These are phyloP conservation scores for Alloascoidea africana DNA, from an alignment of 805 yeast genomes.

Conservation along the genomic window DNA sequence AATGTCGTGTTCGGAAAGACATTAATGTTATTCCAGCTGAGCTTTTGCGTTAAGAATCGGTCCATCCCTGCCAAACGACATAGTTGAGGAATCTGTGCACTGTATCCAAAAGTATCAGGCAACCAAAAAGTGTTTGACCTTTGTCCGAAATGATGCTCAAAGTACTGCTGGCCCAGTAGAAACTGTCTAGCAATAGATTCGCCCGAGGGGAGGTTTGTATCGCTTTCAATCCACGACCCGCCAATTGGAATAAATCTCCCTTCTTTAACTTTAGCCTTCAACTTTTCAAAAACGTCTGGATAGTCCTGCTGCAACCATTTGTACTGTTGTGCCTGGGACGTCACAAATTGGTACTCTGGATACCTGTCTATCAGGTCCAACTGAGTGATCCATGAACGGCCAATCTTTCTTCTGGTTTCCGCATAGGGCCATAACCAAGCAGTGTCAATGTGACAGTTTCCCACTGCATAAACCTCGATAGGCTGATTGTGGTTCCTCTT, in stretches of 20 bases:
- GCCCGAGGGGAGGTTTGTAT: constrained; percentile 70
- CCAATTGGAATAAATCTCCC: constrained; percentile 70
- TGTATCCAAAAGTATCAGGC: constrained; percentile 81
- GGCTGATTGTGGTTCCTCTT: constrained; percentile 14
- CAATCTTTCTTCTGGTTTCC: constrained; percentile 63
- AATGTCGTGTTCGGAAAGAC: constrained; percentile 65
- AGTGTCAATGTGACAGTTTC: constrained; percentile 76
- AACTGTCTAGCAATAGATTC: constrained; percentile 75
- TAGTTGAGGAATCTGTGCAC: constrained; percentile 72
- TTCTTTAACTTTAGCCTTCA: constrained; percentile 36
- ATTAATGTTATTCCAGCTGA: constrained; percentile 80
- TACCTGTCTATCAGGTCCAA: constrained; percentile 53
- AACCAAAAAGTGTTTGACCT: constrained; percentile 63
- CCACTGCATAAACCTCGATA: constrained; percentile 53
- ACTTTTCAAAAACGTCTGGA: constrained; percentile 45
- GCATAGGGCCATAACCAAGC: constrained; percentile 90
- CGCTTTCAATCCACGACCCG: constrained; percentile 86
- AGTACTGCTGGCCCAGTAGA: constrained; percentile 63
- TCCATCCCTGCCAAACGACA: constrained; percentile 60
- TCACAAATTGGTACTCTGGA: constrained; percentile 71
- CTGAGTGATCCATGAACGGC: constrained; percentile 79
- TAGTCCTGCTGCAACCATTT: constrained; percentile 64
- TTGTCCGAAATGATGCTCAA: constrained; percentile 50
- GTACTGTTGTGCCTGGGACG: constrained; percentile 75
- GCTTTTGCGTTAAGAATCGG: constrained; percentile 63